A percentile compares a stretch with the other conserved stretches of the same genome.
Evolutionary conservation across 345 rosid genomes (phyloP).

Genomic region (Melastoma malabathricum): DNA sequence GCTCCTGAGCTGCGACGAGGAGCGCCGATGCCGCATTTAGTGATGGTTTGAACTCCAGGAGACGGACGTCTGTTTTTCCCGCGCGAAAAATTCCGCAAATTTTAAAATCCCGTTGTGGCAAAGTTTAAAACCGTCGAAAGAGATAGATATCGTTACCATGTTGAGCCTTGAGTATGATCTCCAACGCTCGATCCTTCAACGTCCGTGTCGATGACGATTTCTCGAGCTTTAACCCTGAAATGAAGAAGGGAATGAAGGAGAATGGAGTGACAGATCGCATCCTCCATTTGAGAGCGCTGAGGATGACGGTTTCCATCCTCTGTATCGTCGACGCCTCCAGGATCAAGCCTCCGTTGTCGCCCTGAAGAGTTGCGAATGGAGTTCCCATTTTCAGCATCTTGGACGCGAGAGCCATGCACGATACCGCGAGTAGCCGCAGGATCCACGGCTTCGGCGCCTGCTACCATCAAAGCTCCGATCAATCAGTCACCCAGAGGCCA

Average conservation of each 20-base stretch:
- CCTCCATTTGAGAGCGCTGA: constrained; percentile 78
- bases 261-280: constrained; percentile 87
- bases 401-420: constrained; percentile 60
- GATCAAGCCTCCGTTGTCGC: constrained; percentile 22
- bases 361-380: constrained; percentile 27
- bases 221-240: constrained; percentile 35
- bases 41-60: constrained; percentile 68
- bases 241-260: constrained; percentile 51
- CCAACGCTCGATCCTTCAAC: constrained; percentile 39
- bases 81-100: neutral
- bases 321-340: constrained; percentile 44
- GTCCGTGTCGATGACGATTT: constrained; percentile 32
- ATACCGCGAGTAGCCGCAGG: constrained; percentile 44
- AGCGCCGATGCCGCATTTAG: constrained; percentile 56
- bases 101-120: neutral
- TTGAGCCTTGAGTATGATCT: constrained; percentile 52
- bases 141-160: constrained; percentile 22
- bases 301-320: constrained; percentile 57
- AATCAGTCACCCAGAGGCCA: too few species aligned
- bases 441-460: constrained; percentile 40
- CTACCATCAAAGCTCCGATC: neutral
- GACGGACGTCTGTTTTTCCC: constrained; percentile 26
- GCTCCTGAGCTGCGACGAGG: constrained; percentile 44
- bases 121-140: neutral
- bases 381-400: constrained; percentile 58